These are phyloP conservation scores for Calocera cornea DNA, from an alignment of 768 basidiomycete genomes.

Conservation along the genomic window DNA sequence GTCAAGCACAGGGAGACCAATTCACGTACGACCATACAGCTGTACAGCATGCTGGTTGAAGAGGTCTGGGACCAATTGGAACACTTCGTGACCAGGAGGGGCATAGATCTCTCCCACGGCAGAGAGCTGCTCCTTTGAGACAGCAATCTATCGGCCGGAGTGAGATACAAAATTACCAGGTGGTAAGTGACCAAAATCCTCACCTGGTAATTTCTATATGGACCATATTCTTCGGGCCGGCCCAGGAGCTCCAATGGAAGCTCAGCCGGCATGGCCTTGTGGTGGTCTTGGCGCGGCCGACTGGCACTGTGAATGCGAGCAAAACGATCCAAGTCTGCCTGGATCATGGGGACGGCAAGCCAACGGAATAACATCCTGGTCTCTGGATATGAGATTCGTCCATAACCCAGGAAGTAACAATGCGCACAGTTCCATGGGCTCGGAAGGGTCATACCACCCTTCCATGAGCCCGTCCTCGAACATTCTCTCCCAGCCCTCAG, in stretches of 20 bases:
- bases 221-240: conserved; percentile 21
- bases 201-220: conserved; percentile 27
- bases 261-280: conserved; percentile 32
- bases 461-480: conserved; percentile 24
- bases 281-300: conserved; percentile 17
- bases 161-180: not conserved
- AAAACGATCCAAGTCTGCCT: conserved; percentile 27
- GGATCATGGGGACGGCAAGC: conserved; percentile 32
- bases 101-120: not conserved
- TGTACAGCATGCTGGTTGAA: not conserved
- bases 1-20: not conserved
- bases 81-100: not conserved
- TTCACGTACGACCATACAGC: not conserved
- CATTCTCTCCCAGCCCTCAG: conserved; percentile 27
- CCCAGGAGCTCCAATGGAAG: conserved; percentile 26
- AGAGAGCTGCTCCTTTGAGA: not conserved
- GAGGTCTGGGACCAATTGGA: not conserved
- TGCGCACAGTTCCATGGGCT: not conserved
- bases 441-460: conserved; percentile 10
- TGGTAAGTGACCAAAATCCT: not conserved
- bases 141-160: not conserved
- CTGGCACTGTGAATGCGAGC: conserved; percentile 17
- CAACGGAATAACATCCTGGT: conserved; percentile 31
- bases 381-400: too few species aligned
- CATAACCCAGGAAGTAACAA: not conserved